Evolutionary conservation across 352 stramenopile genomes (phyloP).

Genomic region (Globisporangium paddicum): DNA sequence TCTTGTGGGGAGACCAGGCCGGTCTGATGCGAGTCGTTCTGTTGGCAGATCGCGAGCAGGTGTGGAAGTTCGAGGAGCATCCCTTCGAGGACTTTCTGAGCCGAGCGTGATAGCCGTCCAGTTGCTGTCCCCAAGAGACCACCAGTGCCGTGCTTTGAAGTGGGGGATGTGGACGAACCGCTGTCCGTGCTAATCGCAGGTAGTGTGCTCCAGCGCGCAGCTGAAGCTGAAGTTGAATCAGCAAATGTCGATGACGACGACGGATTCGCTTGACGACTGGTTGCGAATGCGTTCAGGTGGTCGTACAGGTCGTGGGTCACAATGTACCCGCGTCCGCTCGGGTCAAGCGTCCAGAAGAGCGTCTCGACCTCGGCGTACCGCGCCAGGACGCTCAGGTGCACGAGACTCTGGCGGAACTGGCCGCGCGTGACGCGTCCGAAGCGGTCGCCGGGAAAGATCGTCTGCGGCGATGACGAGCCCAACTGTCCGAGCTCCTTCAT

Average conservation of each 20-base stretch:
- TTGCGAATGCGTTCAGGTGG: slow-evolving; percentile 38
- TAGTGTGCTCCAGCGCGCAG: slow-evolving; percentile 17
- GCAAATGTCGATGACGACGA: background rate
- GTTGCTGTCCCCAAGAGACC: background rate
- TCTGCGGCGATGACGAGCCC: slow-evolving; percentile 40
- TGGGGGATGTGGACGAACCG: background rate
- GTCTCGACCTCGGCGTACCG: slow-evolving; percentile 66
- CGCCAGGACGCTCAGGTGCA: slow-evolving; percentile 52
- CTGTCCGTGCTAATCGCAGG: slow-evolving; percentile 29
- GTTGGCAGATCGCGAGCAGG: slow-evolving; percentile 44
- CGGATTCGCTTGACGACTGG: background rate
- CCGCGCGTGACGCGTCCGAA: slow-evolving; percentile 67
- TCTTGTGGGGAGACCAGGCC: slow-evolving; percentile 36
- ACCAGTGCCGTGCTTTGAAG: background rate
- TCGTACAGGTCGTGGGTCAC: slow-evolving; percentile 56
- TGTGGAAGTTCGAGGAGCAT: slow-evolving; percentile 46
- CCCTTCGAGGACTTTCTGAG: slow-evolving; percentile 69
- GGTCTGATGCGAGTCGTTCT: slow-evolving; percentile 35
- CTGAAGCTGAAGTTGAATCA: background rate
- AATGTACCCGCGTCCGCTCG: slow-evolving; percentile 56
- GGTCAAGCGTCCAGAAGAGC: slow-evolving; percentile 75
- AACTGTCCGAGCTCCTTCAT: slow-evolving; percentile 61
- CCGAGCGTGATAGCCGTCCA: slow-evolving; percentile 26
- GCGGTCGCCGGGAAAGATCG: slow-evolving; percentile 62
- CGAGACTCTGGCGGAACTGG: slow-evolving; percentile 69